Base-by-base conservation (phyloP, 192 early-diverging fungal species). In the Coemansia sp. region DNA sequence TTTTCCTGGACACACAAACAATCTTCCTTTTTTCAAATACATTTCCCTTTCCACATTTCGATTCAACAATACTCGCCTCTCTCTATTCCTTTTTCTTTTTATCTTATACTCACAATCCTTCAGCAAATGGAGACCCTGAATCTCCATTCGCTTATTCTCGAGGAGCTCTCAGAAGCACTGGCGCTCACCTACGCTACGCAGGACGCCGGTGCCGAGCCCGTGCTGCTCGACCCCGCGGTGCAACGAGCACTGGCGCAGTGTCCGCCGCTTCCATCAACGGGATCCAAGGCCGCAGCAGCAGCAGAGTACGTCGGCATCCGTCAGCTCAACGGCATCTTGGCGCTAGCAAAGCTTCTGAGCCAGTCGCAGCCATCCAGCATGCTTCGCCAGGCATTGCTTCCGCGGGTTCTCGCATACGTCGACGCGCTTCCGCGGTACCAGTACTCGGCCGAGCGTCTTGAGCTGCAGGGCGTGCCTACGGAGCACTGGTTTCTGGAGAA, bases 121-220 rank as follows among this genome's bases (percentile, higher is more conserved):
- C 29, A 30, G 7, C 20, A 14, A 23, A 81, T 81, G 78, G 73
- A 75, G 48, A 46, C 61, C 27, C 24, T 67, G 25, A 58, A 75
- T 51, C 65, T 81, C 46, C 78, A 81, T 30, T 75, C 72, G 66
- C 78, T 75, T 20, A 81, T 81, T 69, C 69, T 81, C 54, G 78
- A 81, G 55, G 78, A 81, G 66, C 69, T 81, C n/a, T 71, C 78
- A 7, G 54, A 55, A 53, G 65, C 72, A 4, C 69, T 81, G 20
- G 65, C 69, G 20, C 45, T 62, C 20, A 62, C 67, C 18, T 65
- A 55, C 28, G 62, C 58, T 19, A 19, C 55, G n/a, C 5, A 50
- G 11, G 27, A 60, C 1, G 29, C 54, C 28, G 34, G 22, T 34
- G 1, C 34, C 3, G 35, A 29, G 30, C 27, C 55, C 22, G 60